phyloP scores from a whole-genome alignment of 1,139 yeast species.

The Taiozyma sp. region DNA sequence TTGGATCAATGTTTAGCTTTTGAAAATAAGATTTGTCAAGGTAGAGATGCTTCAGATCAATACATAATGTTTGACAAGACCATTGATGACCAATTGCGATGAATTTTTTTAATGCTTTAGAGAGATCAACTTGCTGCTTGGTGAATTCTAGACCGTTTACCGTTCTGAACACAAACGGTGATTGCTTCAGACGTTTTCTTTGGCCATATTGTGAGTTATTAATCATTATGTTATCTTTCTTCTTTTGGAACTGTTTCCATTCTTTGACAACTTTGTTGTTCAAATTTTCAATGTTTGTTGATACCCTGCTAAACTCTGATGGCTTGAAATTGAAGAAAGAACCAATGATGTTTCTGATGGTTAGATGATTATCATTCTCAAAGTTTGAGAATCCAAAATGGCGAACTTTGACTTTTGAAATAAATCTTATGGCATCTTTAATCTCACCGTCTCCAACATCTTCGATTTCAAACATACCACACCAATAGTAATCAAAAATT shows the following conservation, averaged over 20 bases:
- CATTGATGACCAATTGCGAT: slow-evolving; percentile 21
- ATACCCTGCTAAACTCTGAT: not conserved
- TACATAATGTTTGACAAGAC: slow-evolving; percentile 23
- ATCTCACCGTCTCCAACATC: slow-evolving; percentile 22
- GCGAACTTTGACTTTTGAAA: slow-evolving; percentile 20
- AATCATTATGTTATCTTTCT: not conserved
- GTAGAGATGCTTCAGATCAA: slow-evolving; percentile 17
- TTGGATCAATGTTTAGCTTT: not conserved
- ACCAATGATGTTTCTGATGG: slow-evolving; percentile 21
- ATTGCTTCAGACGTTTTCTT: slow-evolving; percentile 12
- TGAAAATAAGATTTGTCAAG: slow-evolving; percentile 9
- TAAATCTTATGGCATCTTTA: slow-evolving; percentile 17
- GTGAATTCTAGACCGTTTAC: slow-evolving; percentile 16
- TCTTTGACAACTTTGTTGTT: slow-evolving; percentile 19
- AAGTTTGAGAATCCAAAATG: slow-evolving; percentile 21
- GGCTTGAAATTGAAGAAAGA: slow-evolving; percentile 17
- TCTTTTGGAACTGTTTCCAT: slow-evolving; percentile 16
- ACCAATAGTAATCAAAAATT: slow-evolving; percentile 24
- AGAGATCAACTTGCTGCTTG: slow-evolving; percentile 17
- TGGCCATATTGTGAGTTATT: slow-evolving; percentile 1
- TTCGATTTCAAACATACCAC: slow-evolving; percentile 21
- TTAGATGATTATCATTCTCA: slow-evolving; percentile 13
- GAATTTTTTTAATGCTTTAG: slow-evolving; percentile 10
- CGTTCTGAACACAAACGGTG: slow-evolving; percentile 14
- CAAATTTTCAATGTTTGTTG: slow-evolving; percentile 5